Conservation (phyloP, 116 monocot genomes). For the Iris pallida region DNA sequence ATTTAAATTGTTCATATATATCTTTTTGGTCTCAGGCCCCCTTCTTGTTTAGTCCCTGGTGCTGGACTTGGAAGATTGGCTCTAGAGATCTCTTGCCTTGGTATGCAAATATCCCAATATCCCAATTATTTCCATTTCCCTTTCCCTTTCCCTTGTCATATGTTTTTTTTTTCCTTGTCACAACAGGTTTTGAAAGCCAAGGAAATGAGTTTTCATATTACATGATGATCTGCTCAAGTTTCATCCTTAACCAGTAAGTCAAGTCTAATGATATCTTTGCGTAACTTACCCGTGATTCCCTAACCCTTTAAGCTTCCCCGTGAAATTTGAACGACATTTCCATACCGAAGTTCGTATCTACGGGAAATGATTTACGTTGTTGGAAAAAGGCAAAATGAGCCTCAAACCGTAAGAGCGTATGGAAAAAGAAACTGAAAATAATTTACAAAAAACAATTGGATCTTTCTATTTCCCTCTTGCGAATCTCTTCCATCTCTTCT, state of each 20-base stretch:
- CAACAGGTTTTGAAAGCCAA: constrained; percentile 75
- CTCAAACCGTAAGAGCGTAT: too few relatives aligned
- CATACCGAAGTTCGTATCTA: not conserved
- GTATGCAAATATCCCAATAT: constrained; percentile 25
- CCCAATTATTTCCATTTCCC: not conserved
- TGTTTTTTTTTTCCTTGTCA: not conserved
- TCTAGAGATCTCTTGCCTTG: constrained; percentile 87
- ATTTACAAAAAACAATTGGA: too few relatives aligned
- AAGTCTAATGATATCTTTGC: constrained; percentile 1
- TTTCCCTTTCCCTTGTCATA: not conserved
- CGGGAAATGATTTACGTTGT: not conserved
- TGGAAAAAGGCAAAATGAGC: too few relatives aligned
- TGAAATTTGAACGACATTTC: not conserved
- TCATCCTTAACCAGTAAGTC: constrained; percentile 94
- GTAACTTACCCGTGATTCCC: not conserved
- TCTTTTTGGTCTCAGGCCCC: constrained; percentile 48
- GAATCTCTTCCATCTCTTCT: too few relatives aligned
- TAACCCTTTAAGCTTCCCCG: not conserved
- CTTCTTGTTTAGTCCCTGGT: constrained; percentile 91
- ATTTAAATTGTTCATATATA: constrained; percentile 1
- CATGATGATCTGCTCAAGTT: constrained; percentile 98
- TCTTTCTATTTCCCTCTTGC: too few relatives aligned
- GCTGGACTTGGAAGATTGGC: constrained; percentile 96
- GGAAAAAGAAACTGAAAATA: too few relatives aligned
- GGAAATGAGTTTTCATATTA: constrained; percentile 99